Evolutionary conservation across 2,329 filamentous ascomycete species (phyloP).

Genomic region (Fusarium lyarnte): DNA sequence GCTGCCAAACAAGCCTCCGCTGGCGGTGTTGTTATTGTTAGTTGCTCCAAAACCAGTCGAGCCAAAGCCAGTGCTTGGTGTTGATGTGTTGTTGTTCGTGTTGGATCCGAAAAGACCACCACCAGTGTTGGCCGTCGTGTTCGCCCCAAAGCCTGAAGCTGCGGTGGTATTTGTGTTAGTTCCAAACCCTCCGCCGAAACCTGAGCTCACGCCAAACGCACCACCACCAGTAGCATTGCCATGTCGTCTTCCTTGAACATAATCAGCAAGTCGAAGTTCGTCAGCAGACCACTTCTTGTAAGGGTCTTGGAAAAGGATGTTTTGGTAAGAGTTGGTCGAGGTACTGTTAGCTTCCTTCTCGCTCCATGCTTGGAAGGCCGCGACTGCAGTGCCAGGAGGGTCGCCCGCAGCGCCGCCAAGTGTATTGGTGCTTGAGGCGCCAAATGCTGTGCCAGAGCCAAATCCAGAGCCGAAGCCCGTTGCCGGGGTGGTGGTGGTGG

Average conservation of each 20-base stretch:
- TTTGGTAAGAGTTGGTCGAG: slow-evolving; percentile 75
- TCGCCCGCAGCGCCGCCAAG: slow-evolving; percentile 62
- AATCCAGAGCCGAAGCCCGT: slow-evolving; percentile 54
- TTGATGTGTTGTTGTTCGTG: slow-evolving; percentile 45
- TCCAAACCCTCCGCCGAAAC: slow-evolving; percentile 63
- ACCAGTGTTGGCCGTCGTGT: slow-evolving; percentile 47
- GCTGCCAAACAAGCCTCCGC: slow-evolving; percentile 45
- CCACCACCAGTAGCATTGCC: slow-evolving; percentile 87
- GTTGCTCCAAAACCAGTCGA: slow-evolving; percentile 55
- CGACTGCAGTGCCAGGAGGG: slow-evolving; percentile 73
- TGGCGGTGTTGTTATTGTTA: slow-evolving; percentile 45
- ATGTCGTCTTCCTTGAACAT: slow-evolving; percentile 83
- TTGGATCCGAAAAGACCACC: slow-evolving; percentile 52
- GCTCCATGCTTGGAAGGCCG: slow-evolving; percentile 73
- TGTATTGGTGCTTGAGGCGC: slow-evolving; percentile 58
- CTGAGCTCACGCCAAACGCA: slow-evolving; percentile 75
- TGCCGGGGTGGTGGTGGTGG: slow-evolving; percentile 42
- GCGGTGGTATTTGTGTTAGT: slow-evolving; percentile 43
- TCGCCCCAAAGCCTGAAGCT: slow-evolving; percentile 58
- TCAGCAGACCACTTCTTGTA: slow-evolving; percentile 94
- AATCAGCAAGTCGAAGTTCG: slow-evolving; percentile 84
- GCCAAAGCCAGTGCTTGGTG: slow-evolving; percentile 29
- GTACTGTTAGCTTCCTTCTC: slow-evolving; percentile 77
- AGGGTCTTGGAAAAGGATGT: slow-evolving; percentile 78
- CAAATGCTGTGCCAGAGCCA: slow-evolving; percentile 55